Conservation (phyloP, 2,329 filamentous ascomycete genomes). For the Fusarium odoratissimum region DNA sequence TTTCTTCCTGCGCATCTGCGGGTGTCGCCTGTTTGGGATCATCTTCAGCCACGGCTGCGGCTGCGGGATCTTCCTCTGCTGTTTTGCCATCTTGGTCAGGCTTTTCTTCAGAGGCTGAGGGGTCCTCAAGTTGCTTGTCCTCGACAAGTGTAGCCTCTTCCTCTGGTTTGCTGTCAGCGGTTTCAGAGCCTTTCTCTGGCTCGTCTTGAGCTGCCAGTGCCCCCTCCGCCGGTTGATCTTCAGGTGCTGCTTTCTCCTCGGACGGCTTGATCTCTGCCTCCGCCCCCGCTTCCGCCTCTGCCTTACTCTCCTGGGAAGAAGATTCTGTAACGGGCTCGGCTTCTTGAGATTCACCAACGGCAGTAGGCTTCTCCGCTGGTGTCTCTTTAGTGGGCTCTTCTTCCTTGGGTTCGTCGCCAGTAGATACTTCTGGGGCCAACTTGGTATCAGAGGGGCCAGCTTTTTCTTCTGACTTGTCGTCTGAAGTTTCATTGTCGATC, state of each 20-base stretch:
- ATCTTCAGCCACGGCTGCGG: conserved; percentile 3
- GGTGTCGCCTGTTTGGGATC: conserved; percentile 6
- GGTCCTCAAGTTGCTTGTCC: conserved; percentile 21
- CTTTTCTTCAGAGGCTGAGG: conserved; percentile 15
- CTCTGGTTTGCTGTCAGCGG: conserved; percentile 26
- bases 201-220: conserved; percentile 12
- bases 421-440: background rate
- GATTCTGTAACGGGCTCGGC: background rate
- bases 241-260: background rate
- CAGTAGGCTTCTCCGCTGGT: background rate
- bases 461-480: background rate
- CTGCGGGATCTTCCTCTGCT: conserved; percentile 13
- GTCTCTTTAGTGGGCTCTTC: background rate
- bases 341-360: background rate
- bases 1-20: conserved; percentile 6
- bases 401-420: background rate
- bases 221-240: conserved; percentile 10
- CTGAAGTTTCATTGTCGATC: background rate
- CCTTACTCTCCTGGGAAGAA: background rate
- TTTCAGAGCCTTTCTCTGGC: conserved; percentile 18
- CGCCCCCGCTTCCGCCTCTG: background rate
- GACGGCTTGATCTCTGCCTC: conserved; percentile 2
- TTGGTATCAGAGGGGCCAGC: background rate
- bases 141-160: conserved; percentile 27
- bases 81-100: conserved; percentile 25